Conservation (phyloP, 2,329 filamentous ascomycete genomes). For the Penicillium aurantiogriseum region DNA sequence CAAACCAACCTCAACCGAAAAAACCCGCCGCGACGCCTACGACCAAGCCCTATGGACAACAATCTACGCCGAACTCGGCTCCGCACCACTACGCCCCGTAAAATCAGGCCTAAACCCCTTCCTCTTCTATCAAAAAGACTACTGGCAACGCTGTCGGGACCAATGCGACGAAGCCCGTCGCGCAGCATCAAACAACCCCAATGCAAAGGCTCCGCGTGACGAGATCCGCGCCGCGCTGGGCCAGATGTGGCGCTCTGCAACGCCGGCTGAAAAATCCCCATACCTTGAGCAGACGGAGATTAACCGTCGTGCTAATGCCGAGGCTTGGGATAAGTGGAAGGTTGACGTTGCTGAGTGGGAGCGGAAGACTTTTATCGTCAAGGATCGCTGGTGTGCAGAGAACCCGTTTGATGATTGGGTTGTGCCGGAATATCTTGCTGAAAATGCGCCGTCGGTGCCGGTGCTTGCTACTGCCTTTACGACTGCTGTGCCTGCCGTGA, state of each 20-base stretch:
- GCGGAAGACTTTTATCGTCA: conserved; percentile 37
- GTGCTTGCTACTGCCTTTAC: conserved; percentile 9
- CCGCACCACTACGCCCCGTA: conserved; percentile 67
- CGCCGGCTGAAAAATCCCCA: conserved; percentile 68
- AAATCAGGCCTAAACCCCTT: conserved; percentile 82
- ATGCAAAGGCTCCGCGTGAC: conserved; percentile 64
- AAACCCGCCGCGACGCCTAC: conserved; percentile 49
- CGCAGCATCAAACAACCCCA: conserved; percentile 62
- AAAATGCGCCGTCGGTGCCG: not conserved
- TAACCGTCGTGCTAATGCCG: conserved; percentile 67
- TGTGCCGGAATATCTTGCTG: conserved; percentile 4
- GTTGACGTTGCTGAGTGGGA: conserved; percentile 57
- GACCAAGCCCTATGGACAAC: conserved; percentile 57
- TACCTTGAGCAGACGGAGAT: conserved; percentile 72
- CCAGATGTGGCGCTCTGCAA: conserved; percentile 83
- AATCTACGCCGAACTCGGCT: conserved; percentile 66
- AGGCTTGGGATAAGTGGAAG: conserved; percentile 70
- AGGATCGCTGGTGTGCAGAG: conserved; percentile 40
- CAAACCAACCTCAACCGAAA: conserved; percentile 19
- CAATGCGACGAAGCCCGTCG: conserved; percentile 69
- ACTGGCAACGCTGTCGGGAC: conserved; percentile 61
- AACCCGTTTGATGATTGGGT: conserved; percentile 40
- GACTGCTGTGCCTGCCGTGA: not conserved
- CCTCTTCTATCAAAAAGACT: conserved; percentile 79
- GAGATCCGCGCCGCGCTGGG: conserved; percentile 84